Evolutionary conservation across 1,284 basidiomycete species (phyloP).

Genomic region (Leccinum laetum): DNA sequence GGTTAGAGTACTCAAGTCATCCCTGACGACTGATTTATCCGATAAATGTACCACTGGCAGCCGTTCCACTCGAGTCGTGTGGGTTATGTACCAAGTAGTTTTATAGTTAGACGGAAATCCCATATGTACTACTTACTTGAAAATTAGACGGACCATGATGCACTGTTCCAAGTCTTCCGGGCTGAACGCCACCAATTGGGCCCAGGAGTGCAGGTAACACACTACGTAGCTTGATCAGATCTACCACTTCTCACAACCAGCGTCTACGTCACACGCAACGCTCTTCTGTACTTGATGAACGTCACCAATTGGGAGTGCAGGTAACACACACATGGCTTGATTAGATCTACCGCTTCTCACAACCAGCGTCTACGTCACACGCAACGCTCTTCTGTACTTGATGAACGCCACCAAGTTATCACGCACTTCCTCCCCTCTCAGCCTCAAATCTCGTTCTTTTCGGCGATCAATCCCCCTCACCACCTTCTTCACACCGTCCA

Average conservation of each 20-base stretch:
- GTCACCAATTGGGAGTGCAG: slow-evolving; percentile 48
- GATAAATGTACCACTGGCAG: not conserved
- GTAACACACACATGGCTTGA: not conserved
- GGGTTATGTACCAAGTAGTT: not conserved
- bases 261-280: slow-evolving; percentile 14
- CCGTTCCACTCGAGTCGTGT: not conserved
- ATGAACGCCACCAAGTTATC: slow-evolving; percentile 92
- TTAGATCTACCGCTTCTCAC: not conserved
- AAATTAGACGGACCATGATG: not conserved
- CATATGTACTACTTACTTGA: not conserved
- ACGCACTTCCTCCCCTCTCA: slow-evolving; percentile 71
- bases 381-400: slow-evolving; percentile 66
- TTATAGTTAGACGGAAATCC: not conserved
- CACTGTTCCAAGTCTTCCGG: not conserved
- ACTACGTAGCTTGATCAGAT: not conserved
- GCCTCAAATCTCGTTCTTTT: slow-evolving; percentile 54
- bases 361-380: not conserved
- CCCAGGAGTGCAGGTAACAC: not conserved
- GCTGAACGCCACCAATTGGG: not conserved
- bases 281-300: slow-evolving; percentile 86
- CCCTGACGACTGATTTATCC: slow-evolving; percentile 17
- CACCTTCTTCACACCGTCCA: slow-evolving; percentile 58
- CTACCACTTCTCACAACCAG: not conserved
- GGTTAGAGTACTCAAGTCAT: slow-evolving; percentile 21
- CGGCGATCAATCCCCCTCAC: slow-evolving; percentile 60